Conservation (phyloP, 495 filamentous ascomycete genomes). For the Aeminium ludgeri region DNA sequence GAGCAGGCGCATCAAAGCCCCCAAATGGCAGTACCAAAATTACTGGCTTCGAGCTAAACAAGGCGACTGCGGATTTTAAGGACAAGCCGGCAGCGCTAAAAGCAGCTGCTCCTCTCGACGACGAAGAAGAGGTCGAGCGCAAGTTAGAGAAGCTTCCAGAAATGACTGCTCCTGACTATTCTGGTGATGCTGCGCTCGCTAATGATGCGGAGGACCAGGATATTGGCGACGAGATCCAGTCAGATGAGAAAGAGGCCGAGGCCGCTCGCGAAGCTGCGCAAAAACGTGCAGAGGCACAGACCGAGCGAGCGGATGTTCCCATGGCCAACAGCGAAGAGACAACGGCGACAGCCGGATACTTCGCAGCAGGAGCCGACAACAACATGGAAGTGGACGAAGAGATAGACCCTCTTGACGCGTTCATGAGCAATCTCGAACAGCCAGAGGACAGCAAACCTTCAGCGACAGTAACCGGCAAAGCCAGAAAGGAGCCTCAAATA, state of each 20-base stretch:
- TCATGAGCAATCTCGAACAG: conserved; percentile 61
- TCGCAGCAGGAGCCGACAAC: conserved; percentile 28
- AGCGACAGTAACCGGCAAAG: conserved; percentile 16
- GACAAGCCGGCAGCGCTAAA: conserved; percentile 54
- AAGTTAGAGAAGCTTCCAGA: conserved; percentile 22
- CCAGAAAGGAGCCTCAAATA: conserved; percentile 48
- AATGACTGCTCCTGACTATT: conserved; percentile 21
- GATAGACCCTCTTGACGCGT: conserved; percentile 84
- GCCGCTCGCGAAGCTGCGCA: conserved; percentile 67
- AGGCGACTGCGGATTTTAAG: conserved; percentile 46
- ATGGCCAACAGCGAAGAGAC: conserved; percentile 24
- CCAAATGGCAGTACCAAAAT: conserved; percentile 45
- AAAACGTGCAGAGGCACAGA: conserved; percentile 51
- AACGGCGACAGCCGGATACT: background rate
- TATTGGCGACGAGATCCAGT: conserved; percentile 58
- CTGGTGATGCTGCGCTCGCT: conserved; percentile 39
- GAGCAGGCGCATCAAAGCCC: conserved; percentile 25
- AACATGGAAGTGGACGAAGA: conserved; percentile 45
- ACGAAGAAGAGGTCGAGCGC: conserved; percentile 26
- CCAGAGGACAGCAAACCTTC: conserved; percentile 16
- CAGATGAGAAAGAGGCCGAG: conserved; percentile 73
- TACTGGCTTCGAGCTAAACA: conserved; percentile 68
- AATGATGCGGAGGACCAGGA: conserved; percentile 46
- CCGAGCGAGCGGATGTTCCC: conserved; percentile 31
- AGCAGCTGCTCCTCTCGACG: conserved; percentile 56